Evolutionary conservation across 176 grass and related monocot species (phyloP).

Genomic region (Triticum timopheevii): DNA sequence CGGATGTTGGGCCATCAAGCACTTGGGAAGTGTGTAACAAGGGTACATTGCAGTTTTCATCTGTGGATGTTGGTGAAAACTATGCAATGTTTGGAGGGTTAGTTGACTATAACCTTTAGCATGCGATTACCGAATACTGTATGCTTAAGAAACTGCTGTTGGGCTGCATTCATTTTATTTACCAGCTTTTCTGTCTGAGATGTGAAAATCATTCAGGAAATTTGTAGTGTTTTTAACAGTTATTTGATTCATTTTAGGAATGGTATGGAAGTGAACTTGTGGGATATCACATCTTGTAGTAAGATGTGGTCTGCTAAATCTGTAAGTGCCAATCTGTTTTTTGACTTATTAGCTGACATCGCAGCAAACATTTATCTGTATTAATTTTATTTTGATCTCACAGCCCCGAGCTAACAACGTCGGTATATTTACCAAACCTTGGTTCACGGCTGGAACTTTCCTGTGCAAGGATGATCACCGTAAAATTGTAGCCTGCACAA

Average conservation of each 20-base stretch:
- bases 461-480: conserved; percentile 92
- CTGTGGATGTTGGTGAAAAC: conserved; percentile 64
- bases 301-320: conserved; percentile 92
- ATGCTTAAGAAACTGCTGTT: not conserved
- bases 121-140: not conserved
- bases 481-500: conserved; percentile 85
- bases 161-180: not conserved
- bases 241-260: conserved; percentile 50
- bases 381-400: conserved; percentile 32
- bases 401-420: conserved; percentile 81
- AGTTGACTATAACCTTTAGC: conserved; percentile 16
- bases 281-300: conserved; percentile 72
- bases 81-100: conserved; percentile 95
- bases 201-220: not conserved
- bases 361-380: not conserved
- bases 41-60: conserved; percentile 64
- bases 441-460: conserved; percentile 91
- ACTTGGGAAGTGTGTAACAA: conserved; percentile 74
- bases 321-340: conserved; percentile 48
- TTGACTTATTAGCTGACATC: not conserved
- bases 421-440: conserved; percentile 69
- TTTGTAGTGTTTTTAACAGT: conserved; percentile 2
- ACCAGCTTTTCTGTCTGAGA: not conserved
- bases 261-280: conserved; percentile 80
- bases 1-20: conserved; percentile 43